Evolutionary conservation across 139 green algal species (phyloP), one percentile per base, ranked within the genome.

Genomic region (Deuterostichococcus epilithicus): DNA sequence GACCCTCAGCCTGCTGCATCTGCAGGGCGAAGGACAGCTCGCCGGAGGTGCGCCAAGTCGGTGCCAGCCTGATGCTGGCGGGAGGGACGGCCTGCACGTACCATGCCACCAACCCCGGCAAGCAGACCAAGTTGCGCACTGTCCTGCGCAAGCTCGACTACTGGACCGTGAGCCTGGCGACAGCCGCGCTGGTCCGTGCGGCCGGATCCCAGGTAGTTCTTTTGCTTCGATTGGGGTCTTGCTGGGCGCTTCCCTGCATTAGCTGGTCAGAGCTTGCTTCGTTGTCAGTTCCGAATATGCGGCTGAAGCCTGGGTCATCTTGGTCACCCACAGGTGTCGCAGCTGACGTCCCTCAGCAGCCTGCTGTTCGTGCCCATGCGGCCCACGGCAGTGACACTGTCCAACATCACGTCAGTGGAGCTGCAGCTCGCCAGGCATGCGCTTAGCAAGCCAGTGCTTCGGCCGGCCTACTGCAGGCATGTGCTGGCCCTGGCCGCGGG

Each of bases 371-470:
- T 30, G 33, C 78, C 78, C 25, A 76, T 78, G 25, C 78, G 75
- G 78, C 78, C 78, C 0, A 76, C 73, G 2, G 68, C 68, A 2
- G 78, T 82, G 26, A 73, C 78, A 18, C 36, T 74, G 28, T 44
- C 71, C 68, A 82, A 82, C 42, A 66, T 78, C 52, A 63, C 18
- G 18, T 5, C 52, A 5, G 52, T 75, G 65, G 63, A 82, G 78
- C 42, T 78, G 23, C 60, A 74, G 28, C 77, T 78, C 37, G 33
- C 39, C 18, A 20, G 44, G 23, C 37, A 18, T 3, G 44, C 66
- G 8, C 18, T 70, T 34, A 20, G 20, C 30, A 37, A 75, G 36
- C 45, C 36, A 8, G 28, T 5, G 5, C 37, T 82, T 18, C 45
- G 26, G 52, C 23, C 28, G 25, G 73, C 67, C 26, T 70, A 76